Percentiles rank a stretch among this genome's conserved stretches.
phyloP scores from a whole-genome alignment of 179 eudicot genomes.

The Corrigiola litoralis region DNA sequence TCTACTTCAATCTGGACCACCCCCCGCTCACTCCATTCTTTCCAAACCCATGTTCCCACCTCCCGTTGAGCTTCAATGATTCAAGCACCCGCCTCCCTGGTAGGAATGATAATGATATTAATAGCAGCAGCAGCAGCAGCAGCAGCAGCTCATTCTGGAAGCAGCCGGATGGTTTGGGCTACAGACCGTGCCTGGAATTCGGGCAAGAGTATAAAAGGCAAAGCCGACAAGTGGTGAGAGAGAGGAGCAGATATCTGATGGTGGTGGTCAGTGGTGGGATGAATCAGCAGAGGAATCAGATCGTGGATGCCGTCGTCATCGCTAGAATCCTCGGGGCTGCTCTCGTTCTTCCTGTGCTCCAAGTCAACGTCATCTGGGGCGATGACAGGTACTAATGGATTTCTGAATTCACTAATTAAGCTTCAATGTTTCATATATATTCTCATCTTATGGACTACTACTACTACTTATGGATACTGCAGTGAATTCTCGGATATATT shows the following conservation, averaged over 20 bases:
- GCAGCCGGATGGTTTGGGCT: conserved; percentile 78
- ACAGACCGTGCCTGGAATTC: conserved; percentile 61
- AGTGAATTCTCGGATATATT: conserved; percentile 92
- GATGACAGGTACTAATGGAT: conserved; percentile 61
- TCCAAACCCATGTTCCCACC: conserved; percentile 39
- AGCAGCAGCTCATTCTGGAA: conserved; percentile 52
- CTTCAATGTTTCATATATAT: neutral
- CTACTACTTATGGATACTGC: neutral
- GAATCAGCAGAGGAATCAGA: conserved; percentile 98
- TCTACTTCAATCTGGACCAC: conserved; percentile 39
- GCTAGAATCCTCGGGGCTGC: conserved; percentile 92
- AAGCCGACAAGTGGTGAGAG: conserved; percentile 29
- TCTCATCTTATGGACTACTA: neutral
- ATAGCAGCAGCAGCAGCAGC: neutral
- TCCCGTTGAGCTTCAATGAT: no score
- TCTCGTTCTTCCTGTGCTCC: conserved; percentile 83
- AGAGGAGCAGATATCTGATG: conserved; percentile 59
- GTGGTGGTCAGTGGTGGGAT: conserved; percentile 90
- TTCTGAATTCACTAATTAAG: neutral
- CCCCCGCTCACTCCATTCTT: conserved; percentile 38
- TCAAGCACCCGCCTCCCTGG: no score
- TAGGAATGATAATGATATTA: no score
- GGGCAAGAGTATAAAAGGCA: conserved; percentile 38
- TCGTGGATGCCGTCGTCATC: conserved; percentile 95
- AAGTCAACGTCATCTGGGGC: conserved; percentile 87